Percentiles rank a stretch among this genome's conserved stretches.
These are phyloP conservation scores for Emmonsiellopsis sp. DNA, from an alignment of 2,329 filamentous ascomycete species.

Conservation along the genomic window DNA sequence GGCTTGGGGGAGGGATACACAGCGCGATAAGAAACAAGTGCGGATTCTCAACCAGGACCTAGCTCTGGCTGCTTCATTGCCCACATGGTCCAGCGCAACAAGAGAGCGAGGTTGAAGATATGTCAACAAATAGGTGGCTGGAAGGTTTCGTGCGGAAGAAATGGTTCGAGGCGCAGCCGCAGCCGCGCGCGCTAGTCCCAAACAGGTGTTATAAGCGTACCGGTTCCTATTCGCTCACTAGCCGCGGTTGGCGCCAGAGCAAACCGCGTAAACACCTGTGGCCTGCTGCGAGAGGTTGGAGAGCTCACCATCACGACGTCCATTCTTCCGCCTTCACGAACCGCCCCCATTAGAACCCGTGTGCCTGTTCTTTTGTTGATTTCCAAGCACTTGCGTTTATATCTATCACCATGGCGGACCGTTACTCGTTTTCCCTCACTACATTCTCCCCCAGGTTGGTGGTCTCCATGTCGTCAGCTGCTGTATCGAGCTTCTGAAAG, in stretches of 20 bases:
- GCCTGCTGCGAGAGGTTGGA: not conserved
- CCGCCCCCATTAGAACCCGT: not conserved
- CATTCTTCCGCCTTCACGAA: not conserved
- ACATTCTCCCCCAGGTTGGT: constrained; percentile 97
- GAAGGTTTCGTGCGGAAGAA: not conserved
- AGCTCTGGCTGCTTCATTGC: constrained; percentile 14
- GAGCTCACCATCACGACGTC: not conserved
- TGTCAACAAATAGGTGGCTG: not conserved
- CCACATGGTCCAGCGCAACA: not conserved
- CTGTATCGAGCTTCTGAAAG: constrained; percentile 14
- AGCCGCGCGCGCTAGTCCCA: not conserved
- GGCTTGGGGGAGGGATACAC: not conserved
- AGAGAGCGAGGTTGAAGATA: not conserved
- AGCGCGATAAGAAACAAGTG: not conserved
- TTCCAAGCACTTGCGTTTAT: constrained; percentile 12
- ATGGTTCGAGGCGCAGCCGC: not conserved
- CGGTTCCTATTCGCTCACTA: not conserved
- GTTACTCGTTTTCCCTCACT: constrained; percentile 98
- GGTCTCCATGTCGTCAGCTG: constrained; percentile 13
- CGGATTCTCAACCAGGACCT: constrained; percentile 13
- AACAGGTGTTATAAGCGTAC: not conserved
- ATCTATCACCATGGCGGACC: constrained; percentile 68
- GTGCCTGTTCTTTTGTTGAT: not conserved
- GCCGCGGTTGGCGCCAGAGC: not conserved
- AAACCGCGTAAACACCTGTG: constrained; percentile 2